These are phyloP conservation scores for Conringia planisiliqua DNA, from an alignment of 345 rosid genomes.

Conservation along the genomic window DNA sequence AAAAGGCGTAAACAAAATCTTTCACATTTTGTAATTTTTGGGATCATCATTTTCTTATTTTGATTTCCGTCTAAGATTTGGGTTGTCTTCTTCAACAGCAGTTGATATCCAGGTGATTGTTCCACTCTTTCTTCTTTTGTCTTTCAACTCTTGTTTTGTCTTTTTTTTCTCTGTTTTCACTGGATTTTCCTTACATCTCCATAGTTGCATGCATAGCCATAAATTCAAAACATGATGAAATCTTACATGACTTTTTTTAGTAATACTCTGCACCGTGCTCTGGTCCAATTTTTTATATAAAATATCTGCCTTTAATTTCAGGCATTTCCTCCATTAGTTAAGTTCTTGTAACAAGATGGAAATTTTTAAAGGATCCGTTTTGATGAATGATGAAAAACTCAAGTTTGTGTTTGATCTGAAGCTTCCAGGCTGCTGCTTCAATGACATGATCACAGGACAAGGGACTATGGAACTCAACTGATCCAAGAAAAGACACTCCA, in stretches of 20 bases:
- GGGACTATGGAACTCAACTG: constrained; percentile 35
- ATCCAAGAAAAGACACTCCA: constrained; percentile 50
- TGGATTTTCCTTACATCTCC: constrained; percentile 5
- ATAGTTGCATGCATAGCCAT: constrained; percentile 24
- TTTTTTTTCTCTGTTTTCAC: background rate
- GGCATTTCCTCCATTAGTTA: background rate
- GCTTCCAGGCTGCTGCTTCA: background rate
- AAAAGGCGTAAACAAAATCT: background rate
- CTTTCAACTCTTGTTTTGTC: background rate
- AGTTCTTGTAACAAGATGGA: background rate
- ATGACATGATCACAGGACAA: constrained; percentile 37
- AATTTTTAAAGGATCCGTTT: background rate
- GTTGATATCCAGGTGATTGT: constrained; percentile 51
- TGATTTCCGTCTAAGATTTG: constrained; percentile 26
- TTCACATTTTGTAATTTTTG: constrained; percentile 26
- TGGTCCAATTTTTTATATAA: background rate
- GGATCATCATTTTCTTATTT: constrained; percentile 31
- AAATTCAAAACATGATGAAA: background rate
- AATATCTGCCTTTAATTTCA: background rate
- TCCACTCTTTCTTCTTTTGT: constrained; percentile 26
- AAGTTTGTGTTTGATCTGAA: constrained; percentile 6
- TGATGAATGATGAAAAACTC: constrained; percentile 16
- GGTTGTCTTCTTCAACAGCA: constrained; percentile 42
- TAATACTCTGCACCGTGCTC: background rate
- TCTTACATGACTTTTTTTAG: constrained; percentile 9